Conservation (phyloP, 768 basidiomycete species). For the Kwoniella sp. region DNA sequence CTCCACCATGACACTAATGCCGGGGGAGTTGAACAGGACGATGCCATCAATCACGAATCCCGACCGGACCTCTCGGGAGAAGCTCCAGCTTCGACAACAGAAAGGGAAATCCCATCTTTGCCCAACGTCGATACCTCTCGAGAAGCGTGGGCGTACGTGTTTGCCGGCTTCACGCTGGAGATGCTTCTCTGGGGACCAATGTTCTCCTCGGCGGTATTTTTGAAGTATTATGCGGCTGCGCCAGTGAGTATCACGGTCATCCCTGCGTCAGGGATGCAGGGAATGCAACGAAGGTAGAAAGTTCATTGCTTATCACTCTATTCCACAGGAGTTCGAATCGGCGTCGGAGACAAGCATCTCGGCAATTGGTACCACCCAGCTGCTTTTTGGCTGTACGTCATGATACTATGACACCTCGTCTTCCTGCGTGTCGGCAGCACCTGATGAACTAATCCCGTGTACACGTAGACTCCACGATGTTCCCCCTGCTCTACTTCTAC, state of each 20-base stretch:
- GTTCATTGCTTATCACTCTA: too few relatives aligned
- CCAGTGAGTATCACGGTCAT: conserved; percentile 19
- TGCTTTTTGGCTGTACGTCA: conserved; percentile 27
- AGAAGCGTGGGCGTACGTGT: conserved; percentile 31
- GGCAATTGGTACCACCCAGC: conserved; percentile 27
- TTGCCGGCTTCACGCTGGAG: conserved; percentile 31
- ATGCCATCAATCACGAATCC: background rate
- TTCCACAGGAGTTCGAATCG: conserved; percentile 17
- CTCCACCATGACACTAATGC: background rate
- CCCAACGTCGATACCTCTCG: conserved; percentile 25
- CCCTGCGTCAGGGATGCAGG: too few relatives aligned
- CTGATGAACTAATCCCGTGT: background rate
- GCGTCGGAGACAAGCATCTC: conserved; percentile 29
- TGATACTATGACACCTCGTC: background rate
- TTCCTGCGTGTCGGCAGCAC: background rate
- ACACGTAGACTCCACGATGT: conserved; percentile 19
- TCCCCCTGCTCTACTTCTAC: conserved; percentile 36
- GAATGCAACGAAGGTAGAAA: too few relatives aligned
- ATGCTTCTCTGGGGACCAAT: conserved; percentile 34
- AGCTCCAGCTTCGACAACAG: background rate
- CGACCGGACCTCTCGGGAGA: background rate
- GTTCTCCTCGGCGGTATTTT: conserved; percentile 29
- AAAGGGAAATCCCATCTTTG: conserved; percentile 24
- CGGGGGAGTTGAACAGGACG: background rate
- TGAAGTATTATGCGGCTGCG: conserved; percentile 26